Base-by-base conservation (phyloP, 176 grass and related monocot species). In the Calamus simplicifolius region DNA sequence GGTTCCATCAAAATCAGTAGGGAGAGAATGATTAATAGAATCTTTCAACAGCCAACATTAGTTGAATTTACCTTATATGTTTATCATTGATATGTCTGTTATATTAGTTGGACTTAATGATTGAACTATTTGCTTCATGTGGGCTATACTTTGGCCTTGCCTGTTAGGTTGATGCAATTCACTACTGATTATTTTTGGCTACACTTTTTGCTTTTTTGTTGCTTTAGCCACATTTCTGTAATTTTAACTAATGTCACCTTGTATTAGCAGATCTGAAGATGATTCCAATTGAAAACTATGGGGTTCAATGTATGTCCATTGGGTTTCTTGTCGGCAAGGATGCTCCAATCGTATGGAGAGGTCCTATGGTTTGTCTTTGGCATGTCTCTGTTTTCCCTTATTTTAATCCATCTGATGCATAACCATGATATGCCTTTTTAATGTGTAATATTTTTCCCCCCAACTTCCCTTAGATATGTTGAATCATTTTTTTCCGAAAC, bases 321-420 rank as follows among this genome's bases (percentile, higher is more conserved):
- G 81, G 93, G 15, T 97, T 97, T 91, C 87, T 97, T 74, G 87
- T 97, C 18, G 87, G 73, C n/a, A 91, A 97, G 67, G 87, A 88
- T 67, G 84, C 84, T 16, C 87, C 93, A 58, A 83, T 97, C 50
- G 81, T 97, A 64, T 91, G 93, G 93, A 88, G 93, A 88, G 84
- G 93, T 85, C 87, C 93, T 88, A 91, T 96, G 93, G 93, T 91
- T 87, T 85, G 86, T 90, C 72, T 76, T 75, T 79, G 30, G 31
- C 54, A 64, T 78, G 3, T 71, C 72, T 73, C 10, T 35, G 0
- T 70, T 69, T 66, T 48, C 16, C 5, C 17, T 48, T 62, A 48
- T 54, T 83, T 15, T 52, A 1, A 43, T 70, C n/a, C 5, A 23
- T 71, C 3, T 52, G 52, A 19, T 71, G 3, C 16, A 27, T 69